Evolutionary conservation across 139 green algal genomes (phyloP).

Genomic region (Cymbomonas tetramitiformis): DNA sequence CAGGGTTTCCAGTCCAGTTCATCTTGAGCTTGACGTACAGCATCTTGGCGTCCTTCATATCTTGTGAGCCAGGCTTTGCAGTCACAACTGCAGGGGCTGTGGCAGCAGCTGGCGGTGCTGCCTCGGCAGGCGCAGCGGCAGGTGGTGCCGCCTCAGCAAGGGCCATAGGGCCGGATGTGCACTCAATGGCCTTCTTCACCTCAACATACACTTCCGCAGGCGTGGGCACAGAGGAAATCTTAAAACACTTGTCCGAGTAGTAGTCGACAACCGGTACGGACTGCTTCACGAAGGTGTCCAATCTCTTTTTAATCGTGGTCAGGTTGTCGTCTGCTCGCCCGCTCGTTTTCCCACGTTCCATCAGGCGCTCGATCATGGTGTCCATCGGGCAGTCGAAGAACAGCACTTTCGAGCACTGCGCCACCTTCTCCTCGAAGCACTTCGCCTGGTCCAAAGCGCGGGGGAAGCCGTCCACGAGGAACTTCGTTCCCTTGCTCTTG

Average conservation of each 20-base stretch:
- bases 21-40: too few species aligned
- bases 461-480: conserved; percentile 34
- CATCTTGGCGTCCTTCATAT: too few species aligned
- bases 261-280: conserved; percentile 2
- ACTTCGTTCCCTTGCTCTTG: conserved; percentile 25
- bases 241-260: conserved; percentile 3
- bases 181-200: conserved; percentile 8
- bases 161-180: neutral
- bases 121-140: too few species aligned
- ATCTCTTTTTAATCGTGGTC: conserved; percentile 47
- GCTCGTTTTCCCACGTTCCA: conserved; percentile 42
- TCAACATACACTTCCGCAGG: conserved; percentile 7
- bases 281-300: conserved; percentile 32
- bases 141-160: too few species aligned
- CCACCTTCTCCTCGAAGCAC: neutral
- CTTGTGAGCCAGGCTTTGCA: too few species aligned
- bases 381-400: too few species aligned
- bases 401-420: conserved; percentile 9
- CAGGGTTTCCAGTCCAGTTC: too few species aligned
- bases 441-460: conserved; percentile 25
- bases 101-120: too few species aligned
- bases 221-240: conserved; percentile 2
- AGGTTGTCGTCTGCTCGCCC: conserved; percentile 52
- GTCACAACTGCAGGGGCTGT: too few species aligned
- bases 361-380: conserved; percentile 36